phyloP scores from a whole-genome alignment of 2,329 filamentous ascomycete genomes.

The Venturia aucupariae region DNA sequence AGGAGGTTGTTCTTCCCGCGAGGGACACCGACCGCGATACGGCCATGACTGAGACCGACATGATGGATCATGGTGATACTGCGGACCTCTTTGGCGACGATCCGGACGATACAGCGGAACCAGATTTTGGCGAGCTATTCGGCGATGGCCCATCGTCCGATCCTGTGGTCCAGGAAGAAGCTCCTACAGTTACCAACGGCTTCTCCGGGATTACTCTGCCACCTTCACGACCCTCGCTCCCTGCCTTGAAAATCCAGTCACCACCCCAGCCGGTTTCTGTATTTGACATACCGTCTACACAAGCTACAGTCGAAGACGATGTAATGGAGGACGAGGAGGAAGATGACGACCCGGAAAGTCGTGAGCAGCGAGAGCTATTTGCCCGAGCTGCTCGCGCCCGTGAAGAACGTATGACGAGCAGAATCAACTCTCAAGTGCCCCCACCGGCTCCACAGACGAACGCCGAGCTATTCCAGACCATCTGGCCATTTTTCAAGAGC shows the following conservation, averaged over 20 bases:
- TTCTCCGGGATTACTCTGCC: not conserved
- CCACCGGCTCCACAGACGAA: conserved; percentile 63
- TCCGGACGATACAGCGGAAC: not conserved
- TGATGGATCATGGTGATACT: conserved; percentile 49
- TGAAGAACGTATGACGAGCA: conserved; percentile 12
- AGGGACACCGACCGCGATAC: conserved; percentile 6
- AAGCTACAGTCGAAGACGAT: conserved; percentile 18
- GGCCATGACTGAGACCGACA: conserved; percentile 3
- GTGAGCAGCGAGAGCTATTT: conserved; percentile 25
- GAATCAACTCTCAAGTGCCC: not conserved
- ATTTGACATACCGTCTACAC: conserved; percentile 1
- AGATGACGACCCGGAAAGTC: conserved; percentile 20
- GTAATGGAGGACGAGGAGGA: conserved; percentile 15
- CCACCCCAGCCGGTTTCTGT: conserved; percentile 14
- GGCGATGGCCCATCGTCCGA: conserved; percentile 9
- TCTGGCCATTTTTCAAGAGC: conserved; percentile 73
- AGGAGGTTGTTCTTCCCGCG: conserved; percentile 48
- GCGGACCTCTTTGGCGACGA: conserved; percentile 63
- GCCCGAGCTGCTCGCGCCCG: conserved; percentile 17
- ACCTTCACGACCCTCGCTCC: not conserved
- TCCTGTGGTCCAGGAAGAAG: conserved; percentile 18
- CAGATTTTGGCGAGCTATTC: conserved; percentile 42
- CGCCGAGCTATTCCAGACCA: conserved; percentile 65
- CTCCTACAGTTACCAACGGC: not conserved
- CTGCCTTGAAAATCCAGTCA: conserved; percentile 14